These are phyloP conservation scores for Tylopilus vinaceipallidus DNA, from an alignment of 768 basidiomycete species.

Conservation along the genomic window DNA sequence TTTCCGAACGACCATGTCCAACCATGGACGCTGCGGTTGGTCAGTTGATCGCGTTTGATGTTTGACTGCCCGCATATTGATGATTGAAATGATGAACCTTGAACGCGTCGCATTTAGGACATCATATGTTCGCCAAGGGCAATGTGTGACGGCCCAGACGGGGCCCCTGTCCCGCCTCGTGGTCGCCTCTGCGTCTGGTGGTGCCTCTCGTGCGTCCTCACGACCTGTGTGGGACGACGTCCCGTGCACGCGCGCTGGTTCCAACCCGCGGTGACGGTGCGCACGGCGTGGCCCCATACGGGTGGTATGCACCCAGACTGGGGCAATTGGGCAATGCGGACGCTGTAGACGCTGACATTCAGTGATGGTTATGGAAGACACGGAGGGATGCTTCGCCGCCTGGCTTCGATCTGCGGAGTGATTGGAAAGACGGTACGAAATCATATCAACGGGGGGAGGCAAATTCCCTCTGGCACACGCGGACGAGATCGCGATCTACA, in stretches of 20 bases:
- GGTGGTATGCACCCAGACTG: no score
- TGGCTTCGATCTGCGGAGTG: constrained; percentile 28
- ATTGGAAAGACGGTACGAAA: constrained; percentile 10
- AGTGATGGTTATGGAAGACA: constrained; percentile 27
- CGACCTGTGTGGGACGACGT: constrained; percentile 1
- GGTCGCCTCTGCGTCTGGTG: constrained; percentile 5
- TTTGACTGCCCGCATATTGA: constrained; percentile 6
- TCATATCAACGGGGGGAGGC: constrained; percentile 21
- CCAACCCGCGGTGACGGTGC: no score
- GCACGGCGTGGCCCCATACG: no score
- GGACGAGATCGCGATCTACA: constrained; percentile 7
- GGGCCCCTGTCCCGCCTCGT: constrained; percentile 11
- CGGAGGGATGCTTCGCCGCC: constrained; percentile 6
- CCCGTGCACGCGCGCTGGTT: no score
- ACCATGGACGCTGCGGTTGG: constrained; percentile 17
- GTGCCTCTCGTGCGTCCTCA: background rate
- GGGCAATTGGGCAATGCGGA: constrained; percentile 2
- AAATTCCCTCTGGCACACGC: background rate
- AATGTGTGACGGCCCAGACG: constrained; percentile 4
- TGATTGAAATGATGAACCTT: constrained; percentile 20
- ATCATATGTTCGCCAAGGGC: background rate
- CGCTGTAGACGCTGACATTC: constrained; percentile 20
- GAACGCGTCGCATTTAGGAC: constrained; percentile 7
- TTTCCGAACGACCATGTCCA: constrained; percentile 12
- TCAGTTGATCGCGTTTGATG: constrained; percentile 9